Evolutionary conservation across 768 basidiomycete genomes (phyloP), one percentile per base, ranked within the genome.

Genomic region (Tricholoma sp.): DNA sequence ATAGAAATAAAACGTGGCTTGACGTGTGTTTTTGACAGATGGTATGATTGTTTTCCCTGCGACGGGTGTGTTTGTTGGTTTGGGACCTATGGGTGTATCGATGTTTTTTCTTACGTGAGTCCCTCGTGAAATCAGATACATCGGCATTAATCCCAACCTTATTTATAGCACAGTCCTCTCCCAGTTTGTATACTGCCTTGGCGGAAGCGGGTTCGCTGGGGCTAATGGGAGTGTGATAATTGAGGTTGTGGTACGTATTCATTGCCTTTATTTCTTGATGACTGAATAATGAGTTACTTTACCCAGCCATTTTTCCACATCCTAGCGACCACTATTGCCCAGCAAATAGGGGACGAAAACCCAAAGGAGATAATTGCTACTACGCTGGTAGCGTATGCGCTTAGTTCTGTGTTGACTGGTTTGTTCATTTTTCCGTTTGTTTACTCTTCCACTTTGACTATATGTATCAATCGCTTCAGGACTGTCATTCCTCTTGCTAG

Each of bases 171-270:
- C 91, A 24, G 75, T 93, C 52, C 68, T 96, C 34, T 77, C 94
- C 0, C 96, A 98, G 67, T 72, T 97, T 21, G 82, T 88, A 0
- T 98, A 92, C 70, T 87, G 89, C 1, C 70, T 86, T 8, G 95
- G 94, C 4, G 96, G 91, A 4, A 94, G 89, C 62, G 86, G 85
- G 21, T 97, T 99, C 69, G 85, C 85, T 8, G 91, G 91, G 51
- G 93, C 88, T 1, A 94, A 93, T 71, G 92, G 91, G 5, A 93
- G 90, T 61, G 94, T 95, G 94, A 97, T 98, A 94, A 98, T 99
- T 59, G 96, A 98, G 72, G 92, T 95, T 10, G 94, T 98, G 62
- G 90, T 93, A 68, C 45, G 87, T 81, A 51, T 52, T 52, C 35
- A 12, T 56, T 50, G 18, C 9, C 19, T 9, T 35, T 8, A 32